Conservation (phyloP, 768 basidiomycete species). For the Harrya chromipes region DNA sequence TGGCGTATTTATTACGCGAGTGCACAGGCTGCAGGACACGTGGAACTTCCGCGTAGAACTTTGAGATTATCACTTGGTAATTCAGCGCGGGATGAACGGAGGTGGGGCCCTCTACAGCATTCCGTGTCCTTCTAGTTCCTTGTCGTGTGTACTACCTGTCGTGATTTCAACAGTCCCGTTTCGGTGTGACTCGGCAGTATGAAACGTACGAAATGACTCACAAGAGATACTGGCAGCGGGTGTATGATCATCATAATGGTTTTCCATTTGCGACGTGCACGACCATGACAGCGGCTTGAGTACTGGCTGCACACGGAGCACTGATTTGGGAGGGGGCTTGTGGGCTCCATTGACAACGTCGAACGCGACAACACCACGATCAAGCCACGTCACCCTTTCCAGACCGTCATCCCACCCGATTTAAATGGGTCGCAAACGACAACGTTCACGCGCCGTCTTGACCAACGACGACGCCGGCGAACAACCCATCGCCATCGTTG, state of each 20-base stretch:
- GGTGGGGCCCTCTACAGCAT: slow-evolving; percentile 10
- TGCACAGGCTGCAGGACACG: background rate
- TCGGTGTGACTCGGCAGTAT: no score
- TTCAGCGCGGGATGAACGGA: background rate
- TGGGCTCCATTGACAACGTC: no score
- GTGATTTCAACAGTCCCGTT: no score
- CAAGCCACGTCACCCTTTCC: slow-evolving; percentile 5
- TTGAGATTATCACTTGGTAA: background rate
- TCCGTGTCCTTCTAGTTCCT: background rate
- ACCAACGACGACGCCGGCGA: slow-evolving; percentile 24
- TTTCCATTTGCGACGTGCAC: no score
- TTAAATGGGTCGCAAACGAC: slow-evolving; percentile 42
- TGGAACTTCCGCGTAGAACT: background rate
- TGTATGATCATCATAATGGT: no score
- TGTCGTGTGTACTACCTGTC: background rate
- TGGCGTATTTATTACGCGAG: no score
- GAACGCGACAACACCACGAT: slow-evolving; percentile 4
- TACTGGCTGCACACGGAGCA: no score
- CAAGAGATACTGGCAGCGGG: no score
- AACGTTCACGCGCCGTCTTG: slow-evolving; percentile 41
- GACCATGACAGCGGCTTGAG: no score
- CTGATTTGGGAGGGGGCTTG: no score
- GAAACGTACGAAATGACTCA: background rate
- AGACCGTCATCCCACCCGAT: slow-evolving; percentile 12
- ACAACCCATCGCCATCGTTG: slow-evolving; percentile 14